Conservation (phyloP, 2,329 filamentous ascomycete genomes). For the Alternaria sp. region DNA sequence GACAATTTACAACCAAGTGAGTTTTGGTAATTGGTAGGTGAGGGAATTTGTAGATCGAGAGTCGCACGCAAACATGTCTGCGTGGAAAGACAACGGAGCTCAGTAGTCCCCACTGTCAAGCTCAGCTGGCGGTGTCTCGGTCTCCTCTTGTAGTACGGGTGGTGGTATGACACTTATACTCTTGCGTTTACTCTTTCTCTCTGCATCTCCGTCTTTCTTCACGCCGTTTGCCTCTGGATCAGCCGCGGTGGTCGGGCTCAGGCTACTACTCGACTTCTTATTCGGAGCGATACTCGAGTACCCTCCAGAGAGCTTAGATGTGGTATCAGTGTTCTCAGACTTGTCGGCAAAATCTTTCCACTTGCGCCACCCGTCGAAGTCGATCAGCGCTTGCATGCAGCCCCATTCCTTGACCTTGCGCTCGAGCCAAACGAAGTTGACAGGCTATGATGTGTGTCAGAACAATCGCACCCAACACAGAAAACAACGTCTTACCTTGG, state of each 20-base stretch:
- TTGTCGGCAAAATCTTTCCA: slow-evolving; percentile 81
- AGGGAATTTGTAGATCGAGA: not conserved
- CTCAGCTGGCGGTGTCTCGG: slow-evolving; percentile 35
- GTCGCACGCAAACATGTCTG: too few species aligned
- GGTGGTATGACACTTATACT: slow-evolving; percentile 43
- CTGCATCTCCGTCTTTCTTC: slow-evolving; percentile 37
- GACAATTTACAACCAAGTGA: slow-evolving; percentile 35
- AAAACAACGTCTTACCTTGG: slow-evolving; percentile 71
- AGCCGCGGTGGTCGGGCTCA: slow-evolving; percentile 28
- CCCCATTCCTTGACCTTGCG: slow-evolving; percentile 99
- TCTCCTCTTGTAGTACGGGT: slow-evolving; percentile 39
- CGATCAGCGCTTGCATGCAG: slow-evolving; percentile 98
- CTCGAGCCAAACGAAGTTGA: slow-evolving; percentile 97
- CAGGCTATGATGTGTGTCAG: slow-evolving; percentile 68
- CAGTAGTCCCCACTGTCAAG: slow-evolving; percentile 24
- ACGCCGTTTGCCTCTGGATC: slow-evolving; percentile 36
- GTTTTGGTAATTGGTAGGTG: slow-evolving; percentile 15
- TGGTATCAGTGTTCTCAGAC: slow-evolving; percentile 47
- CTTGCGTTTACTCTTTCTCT: slow-evolving; percentile 48
- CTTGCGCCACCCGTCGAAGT: slow-evolving; percentile 96
- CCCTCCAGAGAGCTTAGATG: slow-evolving; percentile 47
- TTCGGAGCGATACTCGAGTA: slow-evolving; percentile 44
- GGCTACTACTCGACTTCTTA: slow-evolving; percentile 27
- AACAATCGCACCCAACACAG: slow-evolving; percentile 20
- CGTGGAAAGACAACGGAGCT: not conserved